Conservation (phyloP, 176 grass and related monocot genomes). For the Chloris gayana region DNA sequence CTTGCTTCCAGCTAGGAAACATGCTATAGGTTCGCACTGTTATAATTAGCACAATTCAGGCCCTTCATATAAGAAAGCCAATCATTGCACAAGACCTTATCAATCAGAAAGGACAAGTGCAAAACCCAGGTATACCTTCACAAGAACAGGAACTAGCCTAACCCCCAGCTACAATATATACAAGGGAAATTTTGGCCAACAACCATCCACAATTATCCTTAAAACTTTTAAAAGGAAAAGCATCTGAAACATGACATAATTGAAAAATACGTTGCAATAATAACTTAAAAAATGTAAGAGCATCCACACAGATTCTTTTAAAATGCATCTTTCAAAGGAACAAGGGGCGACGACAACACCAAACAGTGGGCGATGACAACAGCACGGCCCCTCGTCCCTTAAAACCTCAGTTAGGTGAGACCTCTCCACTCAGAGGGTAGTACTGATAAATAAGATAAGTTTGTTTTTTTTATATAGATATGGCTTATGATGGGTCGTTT, state of each 20-base stretch:
- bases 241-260: background rate
- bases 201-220: conserved; percentile 23
- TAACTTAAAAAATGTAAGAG: background rate
- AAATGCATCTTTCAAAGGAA: conserved; percentile 4
- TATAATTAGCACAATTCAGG: conserved; percentile 7
- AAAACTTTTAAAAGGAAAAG: background rate
- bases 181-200: conserved; percentile 20
- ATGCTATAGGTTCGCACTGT: background rate
- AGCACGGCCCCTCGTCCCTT: background rate
- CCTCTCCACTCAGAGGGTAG: background rate
- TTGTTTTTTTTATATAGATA: conserved; percentile 21
- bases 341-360: background rate
- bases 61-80: conserved; percentile 22
- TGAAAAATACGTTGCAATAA: background rate
- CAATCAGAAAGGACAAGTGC: conserved; percentile 20
- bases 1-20: conserved; percentile 11
- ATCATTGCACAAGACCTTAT: conserved; percentile 32
- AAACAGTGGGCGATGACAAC: background rate
- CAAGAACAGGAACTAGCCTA: conserved; percentile 8
- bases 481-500: background rate
- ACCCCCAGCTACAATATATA: conserved; percentile 16
- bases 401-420: conserved; percentile 16
- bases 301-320: background rate
- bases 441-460: conserved; percentile 5
- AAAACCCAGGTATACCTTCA: conserved; percentile 29